Percentiles rank a stretch among this genome's conserved stretches.
phyloP scores from a whole-genome alignment of 2,329 filamentous ascomycete species.

The Colletotrichum godetiae region DNA sequence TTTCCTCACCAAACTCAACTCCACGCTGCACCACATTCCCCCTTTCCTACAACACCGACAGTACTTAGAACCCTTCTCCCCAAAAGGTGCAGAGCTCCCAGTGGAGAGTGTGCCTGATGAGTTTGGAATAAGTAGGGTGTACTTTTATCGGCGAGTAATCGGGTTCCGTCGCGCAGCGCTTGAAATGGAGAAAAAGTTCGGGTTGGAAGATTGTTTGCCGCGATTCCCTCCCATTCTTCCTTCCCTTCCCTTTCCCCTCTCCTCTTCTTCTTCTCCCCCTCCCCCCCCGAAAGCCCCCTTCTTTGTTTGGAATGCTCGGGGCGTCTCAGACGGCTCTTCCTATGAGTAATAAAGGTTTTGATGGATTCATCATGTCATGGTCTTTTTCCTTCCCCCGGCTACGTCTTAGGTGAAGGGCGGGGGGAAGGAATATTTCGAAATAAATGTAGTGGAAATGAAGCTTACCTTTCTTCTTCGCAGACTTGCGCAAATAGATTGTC shows the following conservation, averaged over 20 bases:
- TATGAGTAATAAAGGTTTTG: slow-evolving; percentile 53
- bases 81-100: slow-evolving; percentile 15
- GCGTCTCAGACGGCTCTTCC: slow-evolving; percentile 61
- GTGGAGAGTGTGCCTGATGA: slow-evolving; percentile 5
- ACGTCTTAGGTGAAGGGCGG: neutral
- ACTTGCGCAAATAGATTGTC: neutral
- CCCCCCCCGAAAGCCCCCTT: no score
- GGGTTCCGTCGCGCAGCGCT: neutral
- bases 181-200: slow-evolving; percentile 35
- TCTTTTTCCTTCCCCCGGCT: neutral
- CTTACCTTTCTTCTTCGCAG: neutral
- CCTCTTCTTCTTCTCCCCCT: neutral
- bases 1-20: neutral
- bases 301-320: slow-evolving; percentile 18
- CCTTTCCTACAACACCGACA: slow-evolving; percentile 7
- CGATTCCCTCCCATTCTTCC: neutral
- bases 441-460: neutral
- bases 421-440: no score
- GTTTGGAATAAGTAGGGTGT: neutral
- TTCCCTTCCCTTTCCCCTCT: neutral
- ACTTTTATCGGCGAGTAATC: neutral
- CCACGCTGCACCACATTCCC: neutral
- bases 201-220: neutral
- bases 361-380: slow-evolving; percentile 50
- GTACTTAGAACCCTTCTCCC: neutral